Conservation (phyloP, 805 yeast species). For the Myxozyma sirexii region DNA sequence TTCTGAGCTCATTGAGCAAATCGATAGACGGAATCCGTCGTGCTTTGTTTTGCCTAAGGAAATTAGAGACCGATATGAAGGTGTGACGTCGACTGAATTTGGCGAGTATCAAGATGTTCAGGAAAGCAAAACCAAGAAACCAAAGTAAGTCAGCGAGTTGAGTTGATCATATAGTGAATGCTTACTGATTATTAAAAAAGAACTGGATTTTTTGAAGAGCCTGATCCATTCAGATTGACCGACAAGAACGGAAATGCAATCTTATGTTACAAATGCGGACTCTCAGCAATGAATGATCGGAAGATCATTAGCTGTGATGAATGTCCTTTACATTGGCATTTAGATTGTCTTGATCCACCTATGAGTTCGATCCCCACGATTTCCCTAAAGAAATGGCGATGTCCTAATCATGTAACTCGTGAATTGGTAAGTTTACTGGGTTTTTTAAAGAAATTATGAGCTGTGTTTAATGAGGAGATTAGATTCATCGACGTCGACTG, state of each 20-base stretch:
- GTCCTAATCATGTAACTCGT: conserved; percentile 73
- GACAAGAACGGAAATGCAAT: conserved; percentile 70
- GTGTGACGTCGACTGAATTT: conserved; percentile 63
- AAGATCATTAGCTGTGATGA: conserved; percentile 76
- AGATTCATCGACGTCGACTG: conserved; percentile 46
- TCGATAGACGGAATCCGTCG: conserved; percentile 63
- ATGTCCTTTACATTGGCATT: conserved; percentile 82
- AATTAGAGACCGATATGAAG: conserved; percentile 70
- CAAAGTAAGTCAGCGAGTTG: conserved; percentile 15
- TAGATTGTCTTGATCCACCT: conserved; percentile 83
- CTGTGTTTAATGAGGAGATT: conserved; percentile 32
- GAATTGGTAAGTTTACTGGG: conserved; percentile 16
- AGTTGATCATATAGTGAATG: background rate
- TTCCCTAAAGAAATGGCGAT: conserved; percentile 81
- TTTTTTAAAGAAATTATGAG: background rate
- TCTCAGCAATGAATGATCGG: conserved; percentile 62
- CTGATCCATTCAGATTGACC: conserved; percentile 63
- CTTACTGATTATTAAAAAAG: conserved; percentile 44
- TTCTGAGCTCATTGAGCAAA: conserved; percentile 59
- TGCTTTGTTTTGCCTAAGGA: conserved; percentile 68
- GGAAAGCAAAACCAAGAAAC: conserved; percentile 26
- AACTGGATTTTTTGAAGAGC: conserved; percentile 51
- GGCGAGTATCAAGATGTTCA: conserved; percentile 68
- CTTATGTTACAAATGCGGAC: conserved; percentile 75
- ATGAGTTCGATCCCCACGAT: conserved; percentile 67